A percentile compares a stretch with the other conserved stretches of the same genome.
These are phyloP conservation scores for Puccinia hordei DNA, from an alignment of 1,284 basidiomycete genomes.

Conservation along the genomic window DNA sequence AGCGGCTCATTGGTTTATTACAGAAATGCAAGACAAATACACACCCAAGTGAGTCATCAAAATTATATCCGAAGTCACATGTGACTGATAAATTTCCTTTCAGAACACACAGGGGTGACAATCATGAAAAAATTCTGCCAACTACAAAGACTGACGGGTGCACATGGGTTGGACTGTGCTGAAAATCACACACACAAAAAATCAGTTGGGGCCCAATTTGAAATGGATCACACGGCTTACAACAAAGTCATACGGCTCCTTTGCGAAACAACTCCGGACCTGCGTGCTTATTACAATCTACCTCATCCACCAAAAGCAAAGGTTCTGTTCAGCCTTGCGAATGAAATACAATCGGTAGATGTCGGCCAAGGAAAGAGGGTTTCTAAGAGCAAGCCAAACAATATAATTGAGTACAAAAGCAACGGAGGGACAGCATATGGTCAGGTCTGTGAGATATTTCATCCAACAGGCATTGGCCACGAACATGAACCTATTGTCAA, in stretches of 20 bases:
- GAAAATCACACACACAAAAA: too few relatives aligned
- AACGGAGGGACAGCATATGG: neutral
- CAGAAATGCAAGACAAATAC: neutral
- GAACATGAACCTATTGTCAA: neutral
- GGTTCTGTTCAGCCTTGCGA: neutral
- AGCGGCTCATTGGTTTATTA: conserved; percentile 3
- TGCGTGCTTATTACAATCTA: too few relatives aligned
- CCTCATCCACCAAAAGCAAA: neutral
- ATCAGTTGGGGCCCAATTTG: too few relatives aligned
- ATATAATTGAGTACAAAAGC: neutral
- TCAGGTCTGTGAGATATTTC: neutral
- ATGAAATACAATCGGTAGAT: neutral
- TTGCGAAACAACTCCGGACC: too few relatives aligned
- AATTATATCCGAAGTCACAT: neutral
- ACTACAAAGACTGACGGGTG: too few relatives aligned
- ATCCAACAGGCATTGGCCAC: neutral
- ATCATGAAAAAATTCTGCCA: too few relatives aligned
- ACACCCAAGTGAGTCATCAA: neutral
- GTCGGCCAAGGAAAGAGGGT: neutral
- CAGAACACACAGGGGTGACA: too few relatives aligned
- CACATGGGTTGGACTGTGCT: too few relatives aligned
- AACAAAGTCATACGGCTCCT: too few relatives aligned
- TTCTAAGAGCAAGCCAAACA: neutral
- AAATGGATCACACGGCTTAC: too few relatives aligned
- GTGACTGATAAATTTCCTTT: neutral